Percentiles rank a stretch among this genome's conserved stretches.
Conservation (phyloP, 257 asterid genomes). For the Penstemon eatonii region DNA sequence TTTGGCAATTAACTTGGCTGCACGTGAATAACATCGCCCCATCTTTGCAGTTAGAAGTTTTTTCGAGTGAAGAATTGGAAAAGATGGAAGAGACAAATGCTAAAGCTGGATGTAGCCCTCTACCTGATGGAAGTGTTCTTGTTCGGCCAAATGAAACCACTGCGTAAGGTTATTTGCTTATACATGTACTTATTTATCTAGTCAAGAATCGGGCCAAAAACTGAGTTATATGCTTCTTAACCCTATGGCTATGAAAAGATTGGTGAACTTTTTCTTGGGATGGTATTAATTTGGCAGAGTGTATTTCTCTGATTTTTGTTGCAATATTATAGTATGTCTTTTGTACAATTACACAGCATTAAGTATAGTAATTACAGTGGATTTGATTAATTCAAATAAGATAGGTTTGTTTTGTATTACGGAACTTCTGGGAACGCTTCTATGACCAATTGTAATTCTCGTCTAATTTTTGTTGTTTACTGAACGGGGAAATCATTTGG, state of each 20-base stretch:
- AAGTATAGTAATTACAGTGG: constrained; percentile 35
- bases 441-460: no score
- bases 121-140: constrained; percentile 50
- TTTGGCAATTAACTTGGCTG: constrained; percentile 88
- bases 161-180: constrained; percentile 36
- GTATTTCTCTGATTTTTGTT: constrained; percentile 26
- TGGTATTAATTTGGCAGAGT: constrained; percentile 19
- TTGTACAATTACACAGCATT: constrained; percentile 41
- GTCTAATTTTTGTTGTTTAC: no score
- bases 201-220: constrained; percentile 1
- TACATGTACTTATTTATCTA: not conserved
- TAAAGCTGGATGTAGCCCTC: constrained; percentile 49
- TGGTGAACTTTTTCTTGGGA: constrained; percentile 5
- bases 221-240: constrained; percentile 8
- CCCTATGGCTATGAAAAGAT: constrained; percentile 4
- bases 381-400: constrained; percentile 27
- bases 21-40: constrained; percentile 69
- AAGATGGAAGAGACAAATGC: constrained; percentile 46
- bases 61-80: constrained; percentile 65
- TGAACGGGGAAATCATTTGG: no score
- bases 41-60: constrained; percentile 66
- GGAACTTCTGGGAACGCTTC: no score
- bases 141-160: constrained; percentile 64
- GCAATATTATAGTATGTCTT: constrained; percentile 28
- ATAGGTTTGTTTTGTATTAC: constrained; percentile 4